Evolutionary conservation across 768 basidiomycete species (phyloP).

Genomic region (Leccinum uliginosum): DNA sequence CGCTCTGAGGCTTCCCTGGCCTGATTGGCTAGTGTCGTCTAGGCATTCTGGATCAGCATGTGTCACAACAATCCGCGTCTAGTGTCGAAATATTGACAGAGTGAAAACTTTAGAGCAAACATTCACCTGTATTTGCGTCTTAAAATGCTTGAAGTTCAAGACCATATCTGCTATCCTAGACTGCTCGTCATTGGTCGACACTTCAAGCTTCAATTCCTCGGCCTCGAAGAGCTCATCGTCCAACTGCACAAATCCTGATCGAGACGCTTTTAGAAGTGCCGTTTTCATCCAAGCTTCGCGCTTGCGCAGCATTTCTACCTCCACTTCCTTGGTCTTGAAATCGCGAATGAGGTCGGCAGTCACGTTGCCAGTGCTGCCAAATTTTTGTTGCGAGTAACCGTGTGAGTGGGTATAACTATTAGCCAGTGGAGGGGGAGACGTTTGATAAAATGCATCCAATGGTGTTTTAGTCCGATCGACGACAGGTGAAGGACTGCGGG

Average conservation of each 20-base stretch:
- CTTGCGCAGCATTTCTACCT: slow-evolving; percentile 71
- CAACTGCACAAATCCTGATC: slow-evolving; percentile 70
- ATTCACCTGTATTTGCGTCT: slow-evolving; percentile 79
- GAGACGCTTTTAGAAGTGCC: slow-evolving; percentile 68
- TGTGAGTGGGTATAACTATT: slow-evolving; percentile 49
- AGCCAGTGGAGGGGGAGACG: slow-evolving; percentile 39
- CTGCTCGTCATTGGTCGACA: slow-evolving; percentile 37
- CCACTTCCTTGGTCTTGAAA: slow-evolving; percentile 76
- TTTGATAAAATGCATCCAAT: slow-evolving; percentile 55
- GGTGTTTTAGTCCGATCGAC: slow-evolving; percentile 55
- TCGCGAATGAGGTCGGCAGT: slow-evolving; percentile 75
- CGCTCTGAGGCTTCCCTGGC: slow-evolving; percentile 73
- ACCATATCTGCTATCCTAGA: slow-evolving; percentile 64
- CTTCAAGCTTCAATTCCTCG: slow-evolving; percentile 32
- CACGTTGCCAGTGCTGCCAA: slow-evolving; percentile 61
- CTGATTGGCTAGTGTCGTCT: slow-evolving; percentile 75
- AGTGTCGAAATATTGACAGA: not conserved
- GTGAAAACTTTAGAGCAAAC: not conserved
- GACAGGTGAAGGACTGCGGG: slow-evolving; percentile 55
- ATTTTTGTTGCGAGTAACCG: slow-evolving; percentile 31
- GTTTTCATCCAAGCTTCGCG: slow-evolving; percentile 85
- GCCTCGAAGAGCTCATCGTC: slow-evolving; percentile 46
- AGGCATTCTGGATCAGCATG: slow-evolving; percentile 12
- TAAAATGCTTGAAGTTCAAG: slow-evolving; percentile 82
- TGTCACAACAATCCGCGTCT: not conserved